Evolutionary conservation across 441 rosid genomes (phyloP), one percentile per base, ranked within the genome.

Genomic region (Jatropha podagrica): DNA sequence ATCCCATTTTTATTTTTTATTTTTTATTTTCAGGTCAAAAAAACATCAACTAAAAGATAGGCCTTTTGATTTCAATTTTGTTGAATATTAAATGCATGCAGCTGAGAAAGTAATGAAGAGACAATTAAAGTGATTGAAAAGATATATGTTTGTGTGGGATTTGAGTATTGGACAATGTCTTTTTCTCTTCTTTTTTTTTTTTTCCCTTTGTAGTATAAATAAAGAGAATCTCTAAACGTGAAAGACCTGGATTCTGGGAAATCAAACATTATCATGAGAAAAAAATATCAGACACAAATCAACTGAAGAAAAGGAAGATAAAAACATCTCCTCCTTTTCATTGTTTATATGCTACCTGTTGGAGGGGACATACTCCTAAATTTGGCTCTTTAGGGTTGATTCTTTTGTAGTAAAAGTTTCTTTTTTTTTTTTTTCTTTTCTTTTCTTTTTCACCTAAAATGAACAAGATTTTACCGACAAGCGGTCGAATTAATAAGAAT

Each of bases 231-330:
- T 6, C 44, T 8, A 62, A 77, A 79, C 75, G 75, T 80, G 55
- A 76, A 80, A 78, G 77, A 75, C 71, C 85, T 12, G 58, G 82
- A 77, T 81, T 73, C 75, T 72, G 72, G 75, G 79, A 72, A 56
- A 84, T 75, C 72, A 38, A 56, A 51, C 65, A 58, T 48, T 42
- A 76, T 74, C 58, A 48, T 32, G 38, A 7, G 59, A 17, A n/a
- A 17, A n/a, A 76, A 40, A 55, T 48, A 70, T 73, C 49, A 63
- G 37, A 61, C 41, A 72, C 18, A 58, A 64, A 59, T 26, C 63
- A 37, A 15, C 56, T 55, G 14, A 4, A 27, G 17, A 12, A 17
- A 23, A 2, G 5, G 23, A 5, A 40, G 3, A 4, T 23, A 7
- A 41, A 0, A 38, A 6, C 5, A 18, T 20, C 2, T 46, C 4